A percentile compares a stretch with the other conserved stretches of the same genome.
phyloP scores from a whole-genome alignment of 768 basidiomycete genomes.

The Sporobolomyces pararoseus region DNA sequence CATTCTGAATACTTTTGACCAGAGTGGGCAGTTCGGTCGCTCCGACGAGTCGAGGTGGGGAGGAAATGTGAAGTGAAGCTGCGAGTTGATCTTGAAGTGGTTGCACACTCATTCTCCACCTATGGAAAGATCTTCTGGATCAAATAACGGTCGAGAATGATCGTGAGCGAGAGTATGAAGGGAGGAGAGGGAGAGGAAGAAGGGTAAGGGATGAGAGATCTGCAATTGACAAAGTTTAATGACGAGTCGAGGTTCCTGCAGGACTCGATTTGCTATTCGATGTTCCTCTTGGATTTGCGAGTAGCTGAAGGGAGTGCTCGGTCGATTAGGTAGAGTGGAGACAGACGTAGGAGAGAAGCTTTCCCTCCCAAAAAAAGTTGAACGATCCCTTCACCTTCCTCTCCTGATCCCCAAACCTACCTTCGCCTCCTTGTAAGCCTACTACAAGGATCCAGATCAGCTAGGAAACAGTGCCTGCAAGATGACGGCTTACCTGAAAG shows the following conservation, averaged over 20 bases:
- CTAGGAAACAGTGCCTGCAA: too few species aligned
- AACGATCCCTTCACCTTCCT: background rate
- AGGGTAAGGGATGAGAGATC: background rate
- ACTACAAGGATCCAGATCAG: too few species aligned
- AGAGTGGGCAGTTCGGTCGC: background rate
- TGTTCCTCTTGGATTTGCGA: too few species aligned
- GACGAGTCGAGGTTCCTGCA: background rate
- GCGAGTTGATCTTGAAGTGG: background rate
- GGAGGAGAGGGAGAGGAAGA: background rate
- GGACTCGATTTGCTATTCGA: too few species aligned
- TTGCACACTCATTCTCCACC: slow-evolving; percentile 3
- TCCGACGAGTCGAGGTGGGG: background rate
- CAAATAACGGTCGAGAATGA: too few species aligned
- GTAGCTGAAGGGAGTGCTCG: background rate
- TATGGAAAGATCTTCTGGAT: too few species aligned
- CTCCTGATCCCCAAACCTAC: background rate
- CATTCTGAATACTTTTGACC: too few species aligned
- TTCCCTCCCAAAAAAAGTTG: background rate
- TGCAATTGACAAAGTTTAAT: background rate
- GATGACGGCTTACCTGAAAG: too few species aligned
- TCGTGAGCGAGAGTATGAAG: background rate
- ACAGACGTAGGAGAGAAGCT: background rate
- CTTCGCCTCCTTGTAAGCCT: background rate
- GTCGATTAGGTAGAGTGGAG: background rate
- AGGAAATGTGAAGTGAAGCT: background rate